These are phyloP conservation scores for Pseudoscleropodium purum DNA, from an alignment of 225 moss, liverwort and hornwort species.

Conservation along the genomic window DNA sequence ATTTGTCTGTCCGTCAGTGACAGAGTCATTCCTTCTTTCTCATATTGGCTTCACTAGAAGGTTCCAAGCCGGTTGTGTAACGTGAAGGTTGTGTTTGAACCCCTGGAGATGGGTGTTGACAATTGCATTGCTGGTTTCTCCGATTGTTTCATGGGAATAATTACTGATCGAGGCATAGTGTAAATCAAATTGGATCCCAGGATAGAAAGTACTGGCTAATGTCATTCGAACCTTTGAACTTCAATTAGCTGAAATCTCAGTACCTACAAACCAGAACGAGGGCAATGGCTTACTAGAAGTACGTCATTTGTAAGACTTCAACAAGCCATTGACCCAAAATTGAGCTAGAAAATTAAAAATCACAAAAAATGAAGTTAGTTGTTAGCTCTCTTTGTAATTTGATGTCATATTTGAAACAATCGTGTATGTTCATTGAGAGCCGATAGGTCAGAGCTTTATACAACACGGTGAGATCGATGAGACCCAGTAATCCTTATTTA, in stretches of 20 bases:
- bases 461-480: too few species aligned
- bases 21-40: not conserved
- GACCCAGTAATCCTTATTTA: too few species aligned
- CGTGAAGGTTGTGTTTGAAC: not conserved
- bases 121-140: not conserved
- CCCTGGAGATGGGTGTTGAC: not conserved
- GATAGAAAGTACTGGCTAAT: not conserved
- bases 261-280: too few species aligned
- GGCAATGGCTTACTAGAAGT: not conserved
- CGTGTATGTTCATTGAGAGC: too few species aligned
- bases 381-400: not conserved
- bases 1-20: too few species aligned
- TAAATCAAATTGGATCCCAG: not conserved
- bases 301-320: too few species aligned
- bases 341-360: not conserved
- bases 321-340: not conserved
- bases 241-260: not conserved
- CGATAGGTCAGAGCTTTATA: too few species aligned
- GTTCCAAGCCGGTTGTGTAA: not conserved
- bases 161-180: fast-evolving
- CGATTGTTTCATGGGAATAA: too few species aligned
- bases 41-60: not conserved
- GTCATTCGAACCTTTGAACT: not conserved
- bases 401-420: not conserved
- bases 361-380: not conserved